These are phyloP conservation scores for Curvularia sp. DNA, from an alignment of 2,329 filamentous ascomycete species.

Conservation along the genomic window DNA sequence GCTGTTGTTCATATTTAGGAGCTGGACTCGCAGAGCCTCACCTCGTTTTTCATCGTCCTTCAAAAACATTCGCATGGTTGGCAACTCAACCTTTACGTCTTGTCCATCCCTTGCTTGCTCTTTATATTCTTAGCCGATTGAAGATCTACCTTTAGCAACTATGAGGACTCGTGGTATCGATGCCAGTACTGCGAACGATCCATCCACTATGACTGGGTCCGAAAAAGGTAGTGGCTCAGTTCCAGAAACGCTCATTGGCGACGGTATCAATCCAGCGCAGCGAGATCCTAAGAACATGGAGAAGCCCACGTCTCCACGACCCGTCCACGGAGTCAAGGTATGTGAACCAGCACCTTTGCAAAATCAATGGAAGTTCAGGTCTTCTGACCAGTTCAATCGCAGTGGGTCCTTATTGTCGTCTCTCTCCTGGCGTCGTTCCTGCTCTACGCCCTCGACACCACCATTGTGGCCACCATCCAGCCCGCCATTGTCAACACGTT, in stretches of 20 bases:
- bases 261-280: neutral
- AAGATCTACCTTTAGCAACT: neutral
- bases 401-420: constrained; percentile 14
- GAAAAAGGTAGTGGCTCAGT: neutral
- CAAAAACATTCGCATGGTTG: neutral
- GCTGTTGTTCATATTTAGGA: neutral
- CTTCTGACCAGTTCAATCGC: neutral
- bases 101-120: neutral
- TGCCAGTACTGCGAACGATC: neutral
- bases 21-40: neutral
- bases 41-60: neutral
- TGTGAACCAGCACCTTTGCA: neutral
- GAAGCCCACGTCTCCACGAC: neutral
- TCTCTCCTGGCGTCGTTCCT: constrained; percentile 19
- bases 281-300: neutral
- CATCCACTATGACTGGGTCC: neutral
- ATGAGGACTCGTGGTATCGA: neutral
- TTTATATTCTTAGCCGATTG: neutral
- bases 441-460: constrained; percentile 41
- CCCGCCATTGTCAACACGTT: constrained; percentile 24
- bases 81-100: neutral
- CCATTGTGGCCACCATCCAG: constrained; percentile 37
- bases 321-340: neutral
- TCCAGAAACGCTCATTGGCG: neutral
- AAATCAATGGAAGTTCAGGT: neutral